Base-by-base conservation (phyloP, 1,284 basidiomycete genomes). In the Inonotus hispidus region DNA sequence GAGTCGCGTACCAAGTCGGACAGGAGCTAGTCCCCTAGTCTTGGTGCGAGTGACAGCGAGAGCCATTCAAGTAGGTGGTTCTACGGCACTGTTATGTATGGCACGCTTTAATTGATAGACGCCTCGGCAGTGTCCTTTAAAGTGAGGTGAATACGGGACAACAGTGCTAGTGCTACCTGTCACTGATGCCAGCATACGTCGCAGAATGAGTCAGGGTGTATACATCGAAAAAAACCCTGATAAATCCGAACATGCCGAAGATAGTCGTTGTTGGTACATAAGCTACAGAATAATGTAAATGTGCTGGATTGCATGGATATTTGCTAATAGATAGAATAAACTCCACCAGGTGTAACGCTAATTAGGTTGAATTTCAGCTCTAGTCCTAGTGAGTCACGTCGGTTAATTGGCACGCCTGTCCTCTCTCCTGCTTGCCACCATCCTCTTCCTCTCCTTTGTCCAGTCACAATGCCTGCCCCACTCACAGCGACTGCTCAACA, bases 401-500 rank as follows among this genome's bases (percentile, higher is more conserved):
- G 16, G 16, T 6, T 19, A 16, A 43, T 16, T 43, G 6, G 6
- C 11, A 6, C 3, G 19, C 3, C 19, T 14, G 19, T 43, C 19
- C 41, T 43, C 13, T 27, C 23, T 52, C 6, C 50, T 14, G 32
- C 50, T 27, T 52, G 50, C 50, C 50, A 55, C 53, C 53, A 39
- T 55, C 53, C 38, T 39, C 53, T 19, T 14, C 4, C 14, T 37
- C 56, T 25, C 10, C 41, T n/a, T 55, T 41, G 49, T 27, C 2
- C 13, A 16, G 52, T 16, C 16, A 53, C 35, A 38, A 63, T 63
- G 62, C 49, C 62, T 6, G 61, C 41, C 19, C 58, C 62, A 11
- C 32, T 63, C 14, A 37, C 32, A 2, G 21, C 58, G 11, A 56
- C 50, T 27, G 54, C 53, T 7, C 56, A 60, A 47, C 62, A 56